Conservation (phyloP, 2,329 filamentous ascomycete species). For the Thielaviopsis punctulata region DNA sequence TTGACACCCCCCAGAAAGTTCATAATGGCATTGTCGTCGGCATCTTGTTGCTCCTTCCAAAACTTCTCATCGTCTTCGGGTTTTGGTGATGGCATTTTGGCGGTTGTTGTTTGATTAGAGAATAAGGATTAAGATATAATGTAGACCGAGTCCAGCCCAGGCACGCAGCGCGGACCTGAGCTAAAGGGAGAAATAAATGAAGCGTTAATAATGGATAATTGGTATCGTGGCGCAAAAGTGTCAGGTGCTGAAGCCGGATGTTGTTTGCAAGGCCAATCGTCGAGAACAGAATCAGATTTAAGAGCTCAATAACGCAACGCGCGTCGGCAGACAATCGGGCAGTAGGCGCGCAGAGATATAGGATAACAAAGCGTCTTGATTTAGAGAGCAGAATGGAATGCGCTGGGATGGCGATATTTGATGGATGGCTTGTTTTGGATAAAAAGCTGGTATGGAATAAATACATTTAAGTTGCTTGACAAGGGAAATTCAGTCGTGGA, state of each 20-base stretch:
- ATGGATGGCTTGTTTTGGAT: background rate
- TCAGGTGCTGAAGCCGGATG: background rate
- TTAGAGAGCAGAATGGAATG: background rate
- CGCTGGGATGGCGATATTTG: background rate
- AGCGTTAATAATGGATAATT: background rate
- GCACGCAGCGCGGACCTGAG: background rate
- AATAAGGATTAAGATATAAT: background rate
- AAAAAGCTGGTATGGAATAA: background rate
- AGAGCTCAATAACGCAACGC: background rate
- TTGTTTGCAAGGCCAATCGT: background rate
- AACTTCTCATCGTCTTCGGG: conserved; percentile 20
- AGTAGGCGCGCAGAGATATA: background rate
- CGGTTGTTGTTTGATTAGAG: conserved; percentile 10
- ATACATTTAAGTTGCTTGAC: background rate
- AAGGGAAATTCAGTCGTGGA: background rate
- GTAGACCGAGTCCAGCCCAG: background rate
- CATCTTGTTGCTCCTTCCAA: conserved; percentile 26
- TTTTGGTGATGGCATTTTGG: conserved; percentile 13
- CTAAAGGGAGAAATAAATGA: background rate
- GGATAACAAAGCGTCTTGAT: background rate
- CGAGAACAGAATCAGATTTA: background rate
- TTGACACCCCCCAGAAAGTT: conserved; percentile 27
- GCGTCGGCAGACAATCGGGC: background rate
- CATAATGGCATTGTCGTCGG: conserved; percentile 32
- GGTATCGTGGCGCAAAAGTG: background rate